Conservation (phyloP, 352 stramenopile species). For the Pythium aristosporum region DNA sequence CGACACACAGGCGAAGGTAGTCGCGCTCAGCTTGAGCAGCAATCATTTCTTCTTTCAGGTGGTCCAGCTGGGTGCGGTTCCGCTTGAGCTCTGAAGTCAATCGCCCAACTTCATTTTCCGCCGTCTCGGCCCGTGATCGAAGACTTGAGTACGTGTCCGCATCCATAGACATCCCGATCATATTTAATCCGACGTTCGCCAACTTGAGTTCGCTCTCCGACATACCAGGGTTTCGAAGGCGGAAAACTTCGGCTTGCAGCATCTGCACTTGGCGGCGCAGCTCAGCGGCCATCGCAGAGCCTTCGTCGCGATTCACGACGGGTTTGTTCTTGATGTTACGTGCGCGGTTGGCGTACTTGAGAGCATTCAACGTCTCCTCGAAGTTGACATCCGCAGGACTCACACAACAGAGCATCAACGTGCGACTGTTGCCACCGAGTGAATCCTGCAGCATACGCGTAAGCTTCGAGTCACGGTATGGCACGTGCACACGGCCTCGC, state of each 20-base stretch:
- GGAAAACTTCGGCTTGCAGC: conserved; percentile 82
- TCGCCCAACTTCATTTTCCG: conserved; percentile 75
- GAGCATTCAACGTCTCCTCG: conserved; percentile 90
- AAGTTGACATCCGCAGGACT: conserved; percentile 91
- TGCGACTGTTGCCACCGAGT: conserved; percentile 90
- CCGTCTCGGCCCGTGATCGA: conserved; percentile 67
- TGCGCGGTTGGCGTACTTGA: conserved; percentile 91
- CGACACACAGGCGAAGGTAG: conserved; percentile 67
- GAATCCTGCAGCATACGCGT: conserved; percentile 93
- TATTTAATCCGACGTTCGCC: conserved; percentile 50
- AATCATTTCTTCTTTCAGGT: conserved; percentile 87
- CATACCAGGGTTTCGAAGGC: conserved; percentile 75
- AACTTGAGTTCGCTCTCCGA: conserved; percentile 80
- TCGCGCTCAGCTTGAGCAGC: conserved; percentile 80
- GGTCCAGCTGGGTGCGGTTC: conserved; percentile 71
- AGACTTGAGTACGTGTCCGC: conserved; percentile 79
- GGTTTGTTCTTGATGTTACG: conserved; percentile 91
- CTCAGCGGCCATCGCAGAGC: conserved; percentile 67
- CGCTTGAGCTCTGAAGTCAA: conserved; percentile 78
- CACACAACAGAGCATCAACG: conserved; percentile 92
- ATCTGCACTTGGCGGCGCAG: conserved; percentile 76
- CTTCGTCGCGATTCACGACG: conserved; percentile 83
- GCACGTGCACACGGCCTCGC: conserved; percentile 90
- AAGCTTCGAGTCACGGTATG: conserved; percentile 94
- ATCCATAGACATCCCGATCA: conserved; percentile 67